Conservation (phyloP, 768 basidiomycete species). For the Mycena maculata region DNA sequence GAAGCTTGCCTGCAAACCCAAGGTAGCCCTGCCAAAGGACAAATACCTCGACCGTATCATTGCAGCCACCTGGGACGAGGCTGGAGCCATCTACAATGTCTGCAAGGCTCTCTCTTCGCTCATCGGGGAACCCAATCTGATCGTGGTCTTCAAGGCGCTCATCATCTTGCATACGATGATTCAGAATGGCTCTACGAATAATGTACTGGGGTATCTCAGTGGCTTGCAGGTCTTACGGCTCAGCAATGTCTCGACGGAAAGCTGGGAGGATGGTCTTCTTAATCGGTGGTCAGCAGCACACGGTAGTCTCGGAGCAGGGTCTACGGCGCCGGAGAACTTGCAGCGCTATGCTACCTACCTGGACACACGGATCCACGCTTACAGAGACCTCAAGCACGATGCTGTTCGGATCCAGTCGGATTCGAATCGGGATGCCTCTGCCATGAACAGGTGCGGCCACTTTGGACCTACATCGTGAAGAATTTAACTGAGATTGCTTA, state of each 20-base stretch:
- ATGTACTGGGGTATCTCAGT: slow-evolving; percentile 85
- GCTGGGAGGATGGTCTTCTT: slow-evolving; percentile 96
- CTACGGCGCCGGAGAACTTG: slow-evolving; percentile 86
- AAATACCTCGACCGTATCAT: slow-evolving; percentile 99
- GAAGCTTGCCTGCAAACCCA: slow-evolving; percentile 99
- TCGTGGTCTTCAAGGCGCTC: slow-evolving; percentile 98
- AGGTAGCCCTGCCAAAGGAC: slow-evolving; percentile 93
- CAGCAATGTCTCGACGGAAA: slow-evolving; percentile 83
- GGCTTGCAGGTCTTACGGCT: slow-evolving; percentile 83
- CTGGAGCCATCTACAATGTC: slow-evolving; percentile 93
- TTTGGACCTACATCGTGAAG: neutral
- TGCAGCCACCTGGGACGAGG: slow-evolving; percentile 96
- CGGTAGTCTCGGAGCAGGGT: slow-evolving; percentile 67
- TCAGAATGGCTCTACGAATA: slow-evolving; percentile 96
- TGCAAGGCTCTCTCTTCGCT: slow-evolving; percentile 89
- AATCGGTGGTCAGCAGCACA: neutral
- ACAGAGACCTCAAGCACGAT: slow-evolving; percentile 94
- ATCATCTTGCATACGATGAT: slow-evolving; percentile 96
- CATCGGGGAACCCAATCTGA: slow-evolving; percentile 92
- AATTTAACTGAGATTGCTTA: neutral
- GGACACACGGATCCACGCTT: slow-evolving; percentile 88
- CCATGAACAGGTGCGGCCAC: slow-evolving; percentile 58
- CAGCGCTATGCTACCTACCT: slow-evolving; percentile 90
- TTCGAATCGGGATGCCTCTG: slow-evolving; percentile 84
- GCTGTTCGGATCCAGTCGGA: slow-evolving; percentile 94